Evolutionary conservation across 805 yeast genomes (phyloP).

Genomic region (Candida koratica): DNA sequence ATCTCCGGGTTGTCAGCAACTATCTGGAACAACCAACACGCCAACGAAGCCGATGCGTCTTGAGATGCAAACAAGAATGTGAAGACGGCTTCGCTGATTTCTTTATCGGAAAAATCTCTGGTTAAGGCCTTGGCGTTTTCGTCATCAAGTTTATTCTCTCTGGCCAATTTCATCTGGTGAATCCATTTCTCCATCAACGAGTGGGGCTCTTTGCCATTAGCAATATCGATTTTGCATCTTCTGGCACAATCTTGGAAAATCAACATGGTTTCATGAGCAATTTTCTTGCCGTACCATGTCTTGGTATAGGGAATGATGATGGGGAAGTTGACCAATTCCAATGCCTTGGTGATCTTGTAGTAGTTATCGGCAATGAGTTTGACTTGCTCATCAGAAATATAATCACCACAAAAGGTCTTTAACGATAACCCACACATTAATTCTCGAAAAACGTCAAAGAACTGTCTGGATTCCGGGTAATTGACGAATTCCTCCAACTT

Average conservation of each 20-base stretch:
- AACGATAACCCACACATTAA: conserved; percentile 91
- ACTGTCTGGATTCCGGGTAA: conserved; percentile 62
- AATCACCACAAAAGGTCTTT: conserved; percentile 93
- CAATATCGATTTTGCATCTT: conserved; percentile 77
- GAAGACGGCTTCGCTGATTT: conserved; percentile 93
- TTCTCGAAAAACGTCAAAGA: conserved; percentile 93
- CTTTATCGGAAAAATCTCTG: conserved; percentile 83
- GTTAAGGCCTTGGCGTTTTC: conserved; percentile 56
- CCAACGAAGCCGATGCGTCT: conserved; percentile 95
- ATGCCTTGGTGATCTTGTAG: conserved; percentile 88
- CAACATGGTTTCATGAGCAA: conserved; percentile 92
- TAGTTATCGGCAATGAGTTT: conserved; percentile 87
- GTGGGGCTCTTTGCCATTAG: conserved; percentile 68
- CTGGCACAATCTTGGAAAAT: conserved; percentile 87
- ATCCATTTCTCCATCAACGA: conserved; percentile 98
- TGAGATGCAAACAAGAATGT: conserved; percentile 97
- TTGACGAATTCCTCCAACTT: conserved; percentile 69
- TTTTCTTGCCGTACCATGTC: conserved; percentile 94
- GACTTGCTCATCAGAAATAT: conserved; percentile 89
- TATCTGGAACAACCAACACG: conserved; percentile 97
- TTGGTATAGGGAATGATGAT: conserved; percentile 93
- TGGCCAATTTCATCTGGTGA: conserved; percentile 73
- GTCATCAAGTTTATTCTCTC: conserved; percentile 45
- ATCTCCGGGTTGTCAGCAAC: conserved; percentile 95
- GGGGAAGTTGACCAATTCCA: conserved; percentile 97